A percentile compares a stretch with the other conserved stretches of the same genome.
These are phyloP conservation scores for Metarhizium brunneum DNA, from an alignment of 2,329 filamentous ascomycete species.

Conservation along the genomic window DNA sequence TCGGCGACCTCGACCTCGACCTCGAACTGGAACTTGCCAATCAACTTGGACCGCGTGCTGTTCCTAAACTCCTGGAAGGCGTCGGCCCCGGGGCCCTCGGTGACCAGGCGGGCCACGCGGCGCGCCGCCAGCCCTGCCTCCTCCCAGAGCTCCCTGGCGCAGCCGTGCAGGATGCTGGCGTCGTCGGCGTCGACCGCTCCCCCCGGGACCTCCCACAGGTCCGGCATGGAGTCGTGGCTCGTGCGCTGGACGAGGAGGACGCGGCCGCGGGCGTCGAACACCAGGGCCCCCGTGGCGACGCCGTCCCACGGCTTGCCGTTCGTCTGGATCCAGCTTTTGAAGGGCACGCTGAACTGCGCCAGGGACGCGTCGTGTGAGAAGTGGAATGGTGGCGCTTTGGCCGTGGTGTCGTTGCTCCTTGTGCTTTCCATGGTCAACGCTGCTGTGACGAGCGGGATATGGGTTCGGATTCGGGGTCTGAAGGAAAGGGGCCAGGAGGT, in stretches of 20 bases:
- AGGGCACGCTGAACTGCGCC: conserved; percentile 1
- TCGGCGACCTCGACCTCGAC: conserved; percentile 11
- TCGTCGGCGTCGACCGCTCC: conserved; percentile 29
- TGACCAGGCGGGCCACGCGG: conserved; percentile 11
- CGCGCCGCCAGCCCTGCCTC: conserved; percentile 25
- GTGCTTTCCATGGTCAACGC: too few relatives aligned
- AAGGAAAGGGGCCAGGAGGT: too few relatives aligned
- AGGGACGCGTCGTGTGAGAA: conserved; percentile 3
- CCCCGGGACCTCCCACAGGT: conserved; percentile 33
- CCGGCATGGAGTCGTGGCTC: conserved; percentile 25
- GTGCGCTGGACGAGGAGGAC: conserved; percentile 32
- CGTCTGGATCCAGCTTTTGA: background rate
- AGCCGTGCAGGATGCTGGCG: conserved; percentile 24
- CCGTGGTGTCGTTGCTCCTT: too few relatives aligned
- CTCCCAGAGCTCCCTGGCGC: conserved; percentile 33
- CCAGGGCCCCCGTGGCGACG: conserved; percentile 16
- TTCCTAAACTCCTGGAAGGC: background rate
- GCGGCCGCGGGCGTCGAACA: conserved; percentile 14
- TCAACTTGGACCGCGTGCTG: background rate
- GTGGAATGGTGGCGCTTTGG: background rate
- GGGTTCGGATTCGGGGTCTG: too few relatives aligned
- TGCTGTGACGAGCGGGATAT: too few relatives aligned
- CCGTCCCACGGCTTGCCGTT: conserved; percentile 8
- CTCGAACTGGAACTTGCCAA: conserved; percentile 8
- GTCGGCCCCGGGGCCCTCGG: background rate